These are phyloP conservation scores for Bruguiera hainesii DNA, from an alignment of 441 rosid genomes.

Conservation along the genomic window DNA sequence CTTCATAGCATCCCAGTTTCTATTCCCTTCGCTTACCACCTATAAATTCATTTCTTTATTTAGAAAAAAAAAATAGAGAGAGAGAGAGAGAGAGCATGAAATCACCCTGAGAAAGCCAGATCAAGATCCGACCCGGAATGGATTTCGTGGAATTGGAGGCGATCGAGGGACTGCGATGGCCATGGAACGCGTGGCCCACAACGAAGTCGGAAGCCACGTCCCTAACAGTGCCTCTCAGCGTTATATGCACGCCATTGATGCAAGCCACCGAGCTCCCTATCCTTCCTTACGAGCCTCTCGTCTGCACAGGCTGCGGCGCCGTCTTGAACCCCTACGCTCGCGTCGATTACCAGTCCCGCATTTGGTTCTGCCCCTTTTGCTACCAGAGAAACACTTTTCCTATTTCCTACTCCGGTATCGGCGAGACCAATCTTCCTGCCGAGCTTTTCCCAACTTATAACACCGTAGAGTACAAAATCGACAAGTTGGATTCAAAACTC, in stretches of 20 bases:
- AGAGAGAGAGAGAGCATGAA: background rate
- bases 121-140: conserved; percentile 36
- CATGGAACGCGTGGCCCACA: conserved; percentile 95
- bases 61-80: too few species aligned
- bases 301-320: conserved; percentile 65
- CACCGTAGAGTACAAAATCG: conserved; percentile 61
- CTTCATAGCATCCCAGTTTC: background rate
- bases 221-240: conserved; percentile 62
- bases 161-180: conserved; percentile 89
- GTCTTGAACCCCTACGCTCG: conserved; percentile 82
- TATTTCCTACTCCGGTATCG: conserved; percentile 59
- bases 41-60: background rate
- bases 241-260: conserved; percentile 80
- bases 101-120: conserved; percentile 5
- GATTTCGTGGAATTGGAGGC: conserved; percentile 86
- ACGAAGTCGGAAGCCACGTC: conserved; percentile 52
- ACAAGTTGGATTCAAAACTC: conserved; percentile 19
- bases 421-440: conserved; percentile 82
- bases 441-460: conserved; percentile 93
- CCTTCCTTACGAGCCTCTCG: conserved; percentile 74
- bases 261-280: conserved; percentile 76
- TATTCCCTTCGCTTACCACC: background rate
- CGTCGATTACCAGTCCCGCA: conserved; percentile 74
- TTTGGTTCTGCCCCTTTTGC: conserved; percentile 89
- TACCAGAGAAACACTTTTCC: conserved; percentile 61